Conservation (phyloP, 768 basidiomycete species). For the Suillus luteus region DNA sequence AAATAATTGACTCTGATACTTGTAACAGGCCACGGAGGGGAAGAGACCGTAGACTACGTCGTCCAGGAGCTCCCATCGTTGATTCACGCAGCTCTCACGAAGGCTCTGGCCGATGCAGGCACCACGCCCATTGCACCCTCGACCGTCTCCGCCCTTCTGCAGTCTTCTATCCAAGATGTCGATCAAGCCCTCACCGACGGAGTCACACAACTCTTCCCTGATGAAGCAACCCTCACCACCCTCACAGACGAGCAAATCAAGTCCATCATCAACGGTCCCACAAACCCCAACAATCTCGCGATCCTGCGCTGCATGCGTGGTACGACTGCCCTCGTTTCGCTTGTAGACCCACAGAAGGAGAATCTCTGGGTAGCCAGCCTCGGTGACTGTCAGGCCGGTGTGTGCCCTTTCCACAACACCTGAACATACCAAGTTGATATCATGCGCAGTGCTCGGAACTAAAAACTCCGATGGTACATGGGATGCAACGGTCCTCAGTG, state of each 20-base stretch:
- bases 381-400: slow-evolving; percentile 58
- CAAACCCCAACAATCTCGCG: slow-evolving; percentile 32
- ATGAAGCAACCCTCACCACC: slow-evolving; percentile 27
- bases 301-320: slow-evolving; percentile 53
- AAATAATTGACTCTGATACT: slow-evolving; percentile 9
- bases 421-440: neutral
- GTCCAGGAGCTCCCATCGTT: slow-evolving; percentile 34
- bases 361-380: slow-evolving; percentile 59
- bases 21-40: slow-evolving; percentile 45
- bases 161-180: slow-evolving; percentile 37
- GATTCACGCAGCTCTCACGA: slow-evolving; percentile 32
- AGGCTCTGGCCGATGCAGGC: slow-evolving; percentile 15
- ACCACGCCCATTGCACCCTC: slow-evolving; percentile 11
- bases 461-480: slow-evolving; percentile 38
- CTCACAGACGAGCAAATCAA: slow-evolving; percentile 44
- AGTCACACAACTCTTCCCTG: slow-evolving; percentile 46
- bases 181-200: slow-evolving; percentile 42
- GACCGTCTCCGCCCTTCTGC: slow-evolving; percentile 36
- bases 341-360: slow-evolving; percentile 43
- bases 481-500: slow-evolving; percentile 43
- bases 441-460: slow-evolving; percentile 42
- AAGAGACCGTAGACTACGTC: slow-evolving; percentile 47
- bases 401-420: slow-evolving; percentile 12
- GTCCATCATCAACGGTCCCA: slow-evolving; percentile 41
- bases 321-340: slow-evolving; percentile 49